Base-by-base conservation (phyloP, 2,329 filamentous ascomycete species). In the Paecilomyces formosus region DNA sequence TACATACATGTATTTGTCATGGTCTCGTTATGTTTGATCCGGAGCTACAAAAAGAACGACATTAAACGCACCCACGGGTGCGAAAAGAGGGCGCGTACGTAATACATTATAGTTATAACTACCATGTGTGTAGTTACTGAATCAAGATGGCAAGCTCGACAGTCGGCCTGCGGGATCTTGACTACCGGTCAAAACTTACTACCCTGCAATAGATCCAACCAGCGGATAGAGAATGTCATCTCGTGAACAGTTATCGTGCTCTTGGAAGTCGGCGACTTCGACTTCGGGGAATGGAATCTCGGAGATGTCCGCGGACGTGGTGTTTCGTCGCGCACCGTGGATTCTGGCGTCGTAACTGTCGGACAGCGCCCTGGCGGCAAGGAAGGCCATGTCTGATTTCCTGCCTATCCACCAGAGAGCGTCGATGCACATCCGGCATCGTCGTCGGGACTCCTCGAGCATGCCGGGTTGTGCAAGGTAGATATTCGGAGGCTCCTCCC, bases 321-420 rank as follows among this genome's bases (percentile, higher is more conserved):
- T 52, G 13, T 22, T 28, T 52, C 50, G 18, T 21, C 26, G 50
- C 6, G 22, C 26, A 11, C 26, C 22, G 9, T 21, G 21, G 26
- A 52, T 21, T 28, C 50, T 24, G 3, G 21, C 50, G 3, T 52
- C 50, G 6, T 24, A 28, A 26, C 50, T 52, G 26, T 52, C 26
- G 6, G 50, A 52, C 2, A 52, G 50, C 7, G 50, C 50, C 21
- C 50, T 52, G 21, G 76, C 76, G 9, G 74, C 74, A 50, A 73
- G 62, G 22, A 73, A 70, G 5, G 77, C 76, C 71, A 78, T 83
- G 61, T 84, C 82, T 2, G 81, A 83, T 64, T 84, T 85, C 58
- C 78, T 78, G 1, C 82, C 82, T 18, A 85, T 69, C 56, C 79
- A 79, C 75, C 80, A 82, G 26, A 85, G 70, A 2, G 81, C 82